These are phyloP conservation scores for Xanthoconium separans DNA, from an alignment of 1,284 basidiomycete genomes.

Conservation along the genomic window DNA sequence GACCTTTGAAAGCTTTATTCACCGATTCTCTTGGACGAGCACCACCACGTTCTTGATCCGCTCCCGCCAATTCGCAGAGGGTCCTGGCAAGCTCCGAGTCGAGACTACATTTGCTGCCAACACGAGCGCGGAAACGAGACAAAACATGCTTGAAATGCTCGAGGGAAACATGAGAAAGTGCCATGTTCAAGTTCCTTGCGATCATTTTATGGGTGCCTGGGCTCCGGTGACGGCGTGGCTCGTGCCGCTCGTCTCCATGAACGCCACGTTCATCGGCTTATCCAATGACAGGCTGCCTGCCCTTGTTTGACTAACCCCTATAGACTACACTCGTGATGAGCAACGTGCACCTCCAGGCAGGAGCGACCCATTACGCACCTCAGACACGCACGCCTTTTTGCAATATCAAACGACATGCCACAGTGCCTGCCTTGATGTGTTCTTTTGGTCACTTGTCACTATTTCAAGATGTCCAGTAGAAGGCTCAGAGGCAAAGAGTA, in stretches of 20 bases:
- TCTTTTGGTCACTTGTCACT: too few species aligned
- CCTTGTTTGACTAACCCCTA: neutral
- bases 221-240: neutral
- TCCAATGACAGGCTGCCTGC: conserved; percentile 11
- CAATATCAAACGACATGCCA: too few species aligned
- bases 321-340: neutral
- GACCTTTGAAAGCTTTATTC: neutral
- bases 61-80: conserved; percentile 23
- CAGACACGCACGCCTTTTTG: too few species aligned
- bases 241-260: too few species aligned
- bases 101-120: conserved; percentile 2
- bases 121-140: conserved; percentile 5
- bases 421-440: too few species aligned
- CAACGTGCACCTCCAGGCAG: too few species aligned
- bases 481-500: too few species aligned
- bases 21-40: conserved; percentile 30
- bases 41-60: conserved; percentile 27
- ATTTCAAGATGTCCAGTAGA: too few species aligned
- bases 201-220: conserved; percentile 12
- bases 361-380: too few species aligned
- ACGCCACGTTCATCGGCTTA: conserved; percentile 13
- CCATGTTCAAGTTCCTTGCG: neutral
- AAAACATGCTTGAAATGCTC: conserved; percentile 7
- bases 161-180: neutral
- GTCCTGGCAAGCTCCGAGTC: neutral